Evolutionary conservation across 139 green algal species (phyloP).

Genomic region (Chlamydomonas eustigma): DNA sequence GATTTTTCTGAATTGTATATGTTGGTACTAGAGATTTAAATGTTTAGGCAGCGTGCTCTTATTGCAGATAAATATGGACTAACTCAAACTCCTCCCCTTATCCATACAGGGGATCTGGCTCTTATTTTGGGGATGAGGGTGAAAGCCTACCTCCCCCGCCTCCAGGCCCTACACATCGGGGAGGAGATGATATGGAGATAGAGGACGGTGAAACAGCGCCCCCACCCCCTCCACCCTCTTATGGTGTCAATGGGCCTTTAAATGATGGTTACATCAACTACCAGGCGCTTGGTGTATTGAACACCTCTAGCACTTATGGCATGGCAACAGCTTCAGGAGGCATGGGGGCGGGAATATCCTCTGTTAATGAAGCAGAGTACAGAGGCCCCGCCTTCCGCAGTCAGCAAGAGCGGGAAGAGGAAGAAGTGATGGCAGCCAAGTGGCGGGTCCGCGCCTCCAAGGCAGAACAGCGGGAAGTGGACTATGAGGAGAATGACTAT

Average conservation of each 20-base stretch:
- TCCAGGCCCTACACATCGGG: background rate
- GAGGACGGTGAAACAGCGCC: conserved; percentile 39
- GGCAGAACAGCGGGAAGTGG: conserved; percentile 22
- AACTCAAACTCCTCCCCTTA: too few relatives aligned
- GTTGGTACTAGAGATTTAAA: too few relatives aligned
- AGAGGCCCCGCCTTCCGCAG: background rate
- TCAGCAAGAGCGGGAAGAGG: conserved; percentile 15
- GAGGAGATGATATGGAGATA: conserved; percentile 47
- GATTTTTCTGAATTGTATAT: too few relatives aligned
- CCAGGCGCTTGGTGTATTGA: too few relatives aligned
- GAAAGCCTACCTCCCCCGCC: background rate
- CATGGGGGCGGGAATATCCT: conserved; percentile 10
- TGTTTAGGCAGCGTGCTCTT: too few relatives aligned
- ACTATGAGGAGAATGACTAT: conserved; percentile 55
- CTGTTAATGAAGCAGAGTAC: background rate
- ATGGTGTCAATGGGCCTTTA: too few relatives aligned
- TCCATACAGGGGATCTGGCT: background rate
- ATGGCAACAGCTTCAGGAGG: too few relatives aligned
- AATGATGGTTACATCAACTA: too few relatives aligned
- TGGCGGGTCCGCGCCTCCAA: conserved; percentile 26
- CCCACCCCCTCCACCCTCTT: conserved; percentile 13
- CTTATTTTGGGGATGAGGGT: conserved; percentile 32
- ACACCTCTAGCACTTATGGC: too few relatives aligned
- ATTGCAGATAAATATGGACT: too few relatives aligned
- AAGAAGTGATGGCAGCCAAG: background rate